Base-by-base conservation (phyloP, 2,329 filamentous ascomycete genomes). In the Aurifilum marmelostoma region DNA sequence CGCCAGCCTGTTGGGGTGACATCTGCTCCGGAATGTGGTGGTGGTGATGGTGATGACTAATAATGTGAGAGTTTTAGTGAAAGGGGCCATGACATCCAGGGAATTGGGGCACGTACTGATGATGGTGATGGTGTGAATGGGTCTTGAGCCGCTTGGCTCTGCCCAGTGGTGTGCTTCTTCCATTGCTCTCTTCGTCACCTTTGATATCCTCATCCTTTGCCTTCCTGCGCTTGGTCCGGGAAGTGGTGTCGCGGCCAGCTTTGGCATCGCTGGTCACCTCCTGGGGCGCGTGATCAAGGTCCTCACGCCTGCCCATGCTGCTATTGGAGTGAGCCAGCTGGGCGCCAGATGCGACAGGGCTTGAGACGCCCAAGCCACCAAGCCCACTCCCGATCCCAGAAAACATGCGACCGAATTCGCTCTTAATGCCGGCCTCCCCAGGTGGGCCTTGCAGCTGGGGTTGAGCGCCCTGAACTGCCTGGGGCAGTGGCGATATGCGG, bases 361-460 rank as follows among this genome's bases (percentile, higher is more conserved):
- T 88, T 18, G 85, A 83, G 47, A 83, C 80, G 32, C 82, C 83
- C 69, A 86, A 82, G 54, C 79, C 82, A 71, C 80, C 83, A 41
- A 86, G 83, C 71, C 83, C 87, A 73, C 83, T 87, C 69, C 84
- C 94, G 73, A 98, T 93, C n/a, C 95, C 95, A 24, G 93, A 93
- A 80, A 97, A 97, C 85, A 97, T 97, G 71, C 93, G 90, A 37
- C 94, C 94, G 77, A 97, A 94, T 77, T 97, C 95, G 77, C 90
- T 97, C 83, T 97, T 97, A 76, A 97, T 97, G 58, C 92, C 92
- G 14, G 93, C 92, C 77, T 97, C 94, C 21, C 91, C 92, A 18
- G 89, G 88, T 7, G 93, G 92, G 3, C 92, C 92, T 66, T 92
- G 87, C 52, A 92, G 87, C 74, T 94, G 92, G 21, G 91, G 89